These are phyloP conservation scores for Fusarium virguliforme DNA, from an alignment of 2,329 filamentous ascomycete genomes.

Conservation along the genomic window DNA sequence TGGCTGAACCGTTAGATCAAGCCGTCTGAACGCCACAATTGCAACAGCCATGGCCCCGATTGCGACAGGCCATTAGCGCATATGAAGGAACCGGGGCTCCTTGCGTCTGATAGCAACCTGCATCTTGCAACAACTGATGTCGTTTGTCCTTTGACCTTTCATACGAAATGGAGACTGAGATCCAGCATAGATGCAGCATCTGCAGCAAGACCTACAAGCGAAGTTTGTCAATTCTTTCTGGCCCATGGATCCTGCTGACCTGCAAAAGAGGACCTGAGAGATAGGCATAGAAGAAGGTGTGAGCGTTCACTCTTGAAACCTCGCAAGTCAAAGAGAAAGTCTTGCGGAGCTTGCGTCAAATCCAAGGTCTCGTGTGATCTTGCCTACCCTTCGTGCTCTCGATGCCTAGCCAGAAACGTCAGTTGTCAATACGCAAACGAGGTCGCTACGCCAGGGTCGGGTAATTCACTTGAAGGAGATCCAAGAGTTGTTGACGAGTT, in stretches of 20 bases:
- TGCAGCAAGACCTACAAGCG: background rate
- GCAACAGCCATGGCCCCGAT: background rate
- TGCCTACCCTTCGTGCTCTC: background rate
- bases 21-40: slow-evolving; percentile 2
- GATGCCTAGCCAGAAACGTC: background rate
- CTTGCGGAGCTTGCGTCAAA: slow-evolving; percentile 1
- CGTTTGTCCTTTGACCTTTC: background rate
- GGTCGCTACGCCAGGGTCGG: fast-evolving
- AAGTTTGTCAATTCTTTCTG: background rate
- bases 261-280: background rate
- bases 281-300: background rate
- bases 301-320: background rate
- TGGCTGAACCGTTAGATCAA: background rate
- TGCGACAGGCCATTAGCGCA: slow-evolving; percentile 8
- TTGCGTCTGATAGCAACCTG: background rate
- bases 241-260: background rate
- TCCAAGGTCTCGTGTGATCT: slow-evolving; percentile 1
- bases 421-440: background rate
- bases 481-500: background rate
- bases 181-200: background rate
- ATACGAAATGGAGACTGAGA: background rate
- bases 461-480: background rate
- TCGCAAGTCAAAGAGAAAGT: slow-evolving; percentile 5
- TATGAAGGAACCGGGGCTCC: background rate
- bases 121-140: background rate